These are phyloP conservation scores for Pythium phragmitis DNA, from an alignment of 352 stramenopile genomes.

Conservation along the genomic window DNA sequence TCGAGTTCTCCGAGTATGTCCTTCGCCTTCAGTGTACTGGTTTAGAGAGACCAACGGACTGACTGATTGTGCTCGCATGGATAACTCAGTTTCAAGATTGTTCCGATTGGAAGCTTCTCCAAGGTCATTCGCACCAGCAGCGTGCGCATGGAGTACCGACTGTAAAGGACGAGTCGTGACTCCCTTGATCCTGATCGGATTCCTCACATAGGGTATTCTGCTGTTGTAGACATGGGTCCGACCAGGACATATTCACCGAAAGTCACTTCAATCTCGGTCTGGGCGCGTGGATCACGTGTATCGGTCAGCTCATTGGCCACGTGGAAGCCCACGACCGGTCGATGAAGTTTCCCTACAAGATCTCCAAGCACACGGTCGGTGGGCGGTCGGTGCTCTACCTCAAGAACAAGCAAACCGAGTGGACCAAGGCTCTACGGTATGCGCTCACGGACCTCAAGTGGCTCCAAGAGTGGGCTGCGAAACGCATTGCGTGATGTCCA, in stretches of 20 bases:
- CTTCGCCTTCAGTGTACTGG: neutral
- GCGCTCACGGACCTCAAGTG: conserved; percentile 58
- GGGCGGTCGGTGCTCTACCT: conserved; percentile 70
- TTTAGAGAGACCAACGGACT: neutral
- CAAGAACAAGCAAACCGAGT: conserved; percentile 82
- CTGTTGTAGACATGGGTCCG: conserved; percentile 66
- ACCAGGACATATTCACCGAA: conserved; percentile 82
- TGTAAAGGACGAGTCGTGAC: conserved; percentile 32
- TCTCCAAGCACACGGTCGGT: conserved; percentile 69
- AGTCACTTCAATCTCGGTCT: conserved; percentile 87
- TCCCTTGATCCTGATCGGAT: too few species aligned
- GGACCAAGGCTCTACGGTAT: conserved; percentile 65
- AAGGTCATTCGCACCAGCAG: conserved; percentile 82
- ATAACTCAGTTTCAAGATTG: conserved; percentile 69
- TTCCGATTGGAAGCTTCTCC: conserved; percentile 84
- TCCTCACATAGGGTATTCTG: neutral
- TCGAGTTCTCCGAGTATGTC: conserved; percentile 71
- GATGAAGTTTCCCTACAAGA: conserved; percentile 79
- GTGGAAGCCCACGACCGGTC: conserved; percentile 54
- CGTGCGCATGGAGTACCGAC: conserved; percentile 77
- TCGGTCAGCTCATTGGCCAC: conserved; percentile 63
- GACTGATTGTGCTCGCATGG: neutral
- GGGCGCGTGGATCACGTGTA: conserved; percentile 73
- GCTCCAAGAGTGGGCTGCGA: conserved; percentile 68
- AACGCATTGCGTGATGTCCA: conserved; percentile 21